Conservation (phyloP, 2,329 filamentous ascomycete species). For the Sclerotinia glacialis region DNA sequence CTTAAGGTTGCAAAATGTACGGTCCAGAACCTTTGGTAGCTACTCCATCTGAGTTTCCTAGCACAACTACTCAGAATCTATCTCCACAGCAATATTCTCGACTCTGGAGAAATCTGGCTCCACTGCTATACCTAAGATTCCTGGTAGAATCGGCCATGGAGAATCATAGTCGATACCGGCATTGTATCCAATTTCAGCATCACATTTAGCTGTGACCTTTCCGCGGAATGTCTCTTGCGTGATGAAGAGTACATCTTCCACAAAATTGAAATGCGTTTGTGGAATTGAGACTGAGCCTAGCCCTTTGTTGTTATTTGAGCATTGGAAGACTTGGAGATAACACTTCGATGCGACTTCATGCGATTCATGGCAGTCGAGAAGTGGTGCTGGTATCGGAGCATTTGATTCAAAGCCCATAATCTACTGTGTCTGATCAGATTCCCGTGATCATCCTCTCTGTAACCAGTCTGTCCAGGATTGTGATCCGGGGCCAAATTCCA, state of each 20-base stretch:
- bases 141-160: neutral
- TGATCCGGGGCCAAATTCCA: neutral
- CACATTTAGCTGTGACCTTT: neutral
- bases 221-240: neutral
- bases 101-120: neutral
- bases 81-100: neutral
- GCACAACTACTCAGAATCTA: neutral
- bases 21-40: neutral
- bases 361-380: slow-evolving; percentile 18
- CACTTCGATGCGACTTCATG: slow-evolving; percentile 2
- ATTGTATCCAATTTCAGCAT: too few relatives aligned
- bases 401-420: slow-evolving; percentile 8
- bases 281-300: slow-evolving; percentile 1
- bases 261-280: slow-evolving; percentile 18
- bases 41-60: neutral
- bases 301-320: neutral
- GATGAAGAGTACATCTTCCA: slow-evolving; percentile 15
- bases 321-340: slow-evolving; percentile 10
- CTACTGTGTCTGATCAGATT: neutral
- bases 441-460: neutral
- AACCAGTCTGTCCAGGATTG: neutral
- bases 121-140: neutral
- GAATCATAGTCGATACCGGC: too few relatives aligned
- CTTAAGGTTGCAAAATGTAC: neutral
- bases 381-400: neutral